Conservation (phyloP, 1,284 basidiomycete species). For the Chiua sp. region DNA sequence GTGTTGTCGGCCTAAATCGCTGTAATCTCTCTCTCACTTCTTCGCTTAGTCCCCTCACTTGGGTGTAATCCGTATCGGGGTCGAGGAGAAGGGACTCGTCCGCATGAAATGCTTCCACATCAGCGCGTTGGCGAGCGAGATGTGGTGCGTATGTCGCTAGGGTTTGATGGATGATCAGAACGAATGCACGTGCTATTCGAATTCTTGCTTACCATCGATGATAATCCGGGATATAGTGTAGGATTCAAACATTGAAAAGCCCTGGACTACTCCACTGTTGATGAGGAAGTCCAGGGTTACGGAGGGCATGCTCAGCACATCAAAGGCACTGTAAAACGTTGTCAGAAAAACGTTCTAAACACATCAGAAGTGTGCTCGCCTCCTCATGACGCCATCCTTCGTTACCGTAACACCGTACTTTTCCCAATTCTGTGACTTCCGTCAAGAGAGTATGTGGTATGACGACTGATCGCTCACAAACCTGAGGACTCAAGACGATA, state of each 20-base stretch:
- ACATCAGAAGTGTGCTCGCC: conserved; percentile 42
- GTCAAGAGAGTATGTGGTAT: neutral
- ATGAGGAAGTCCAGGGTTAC: conserved; percentile 55
- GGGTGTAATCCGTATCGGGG: conserved; percentile 70
- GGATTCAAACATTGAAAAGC: conserved; percentile 56
- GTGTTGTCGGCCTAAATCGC: conserved; percentile 65
- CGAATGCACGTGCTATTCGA: neutral
- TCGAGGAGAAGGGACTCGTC: conserved; percentile 80
- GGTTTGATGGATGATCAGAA: conserved; percentile 3
- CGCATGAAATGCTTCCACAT: conserved; percentile 76
- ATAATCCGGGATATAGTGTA: conserved; percentile 64
- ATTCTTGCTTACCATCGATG: conserved; percentile 62
- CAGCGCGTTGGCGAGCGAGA: conserved; percentile 72
- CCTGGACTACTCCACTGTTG: conserved; percentile 51
- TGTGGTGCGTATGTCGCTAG: conserved; percentile 58
- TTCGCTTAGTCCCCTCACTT: conserved; percentile 71
- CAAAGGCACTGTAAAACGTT: conserved; percentile 61
- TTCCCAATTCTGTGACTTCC: conserved; percentile 58
- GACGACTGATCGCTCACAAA: conserved; percentile 27
- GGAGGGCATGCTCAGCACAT: conserved; percentile 72
- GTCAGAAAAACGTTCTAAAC: neutral
- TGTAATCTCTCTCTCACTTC: conserved; percentile 77
- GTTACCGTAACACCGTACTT: conserved; percentile 59
- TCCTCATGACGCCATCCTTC: conserved; percentile 64
- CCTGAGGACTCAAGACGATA: conserved; percentile 63